These are phyloP conservation scores for Penicillium brevicompactum DNA, from an alignment of 2,329 filamentous ascomycete genomes.

Conservation along the genomic window DNA sequence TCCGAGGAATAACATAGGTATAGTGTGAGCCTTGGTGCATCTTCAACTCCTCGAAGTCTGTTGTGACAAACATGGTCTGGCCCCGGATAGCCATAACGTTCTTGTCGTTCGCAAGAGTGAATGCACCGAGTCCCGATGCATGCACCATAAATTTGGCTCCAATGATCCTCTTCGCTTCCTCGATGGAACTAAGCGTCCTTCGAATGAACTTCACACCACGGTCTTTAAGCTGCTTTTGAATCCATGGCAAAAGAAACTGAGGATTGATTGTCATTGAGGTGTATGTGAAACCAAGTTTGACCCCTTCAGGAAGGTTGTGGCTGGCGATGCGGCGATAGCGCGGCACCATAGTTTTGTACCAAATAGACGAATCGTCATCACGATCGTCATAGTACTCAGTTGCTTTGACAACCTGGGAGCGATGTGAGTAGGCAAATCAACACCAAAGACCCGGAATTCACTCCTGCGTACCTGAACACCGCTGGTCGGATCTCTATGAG, in stretches of 20 bases:
- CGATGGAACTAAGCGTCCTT: conserved; percentile 10
- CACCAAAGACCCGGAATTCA: background rate
- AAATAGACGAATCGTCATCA: conserved; percentile 18
- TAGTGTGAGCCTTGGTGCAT: conserved; percentile 26
- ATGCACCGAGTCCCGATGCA: conserved; percentile 21
- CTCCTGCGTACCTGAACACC: conserved; percentile 16
- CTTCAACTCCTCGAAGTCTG: conserved; percentile 16
- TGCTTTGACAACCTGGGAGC: conserved; percentile 13
- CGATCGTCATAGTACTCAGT: conserved; percentile 22
- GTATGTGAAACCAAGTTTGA: conserved; percentile 17
- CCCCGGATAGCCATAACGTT: conserved; percentile 35
- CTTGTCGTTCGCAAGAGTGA: conserved; percentile 24
- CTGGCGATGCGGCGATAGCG: conserved; percentile 12
- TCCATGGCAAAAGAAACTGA: conserved; percentile 13
- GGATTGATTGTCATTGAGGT: conserved; percentile 20
- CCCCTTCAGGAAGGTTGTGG: conserved; percentile 9
- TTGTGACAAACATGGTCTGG: conserved; percentile 26
- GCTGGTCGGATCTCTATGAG: conserved; percentile 23
- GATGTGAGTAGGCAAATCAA: background rate
- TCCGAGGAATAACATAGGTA: conserved; percentile 25
- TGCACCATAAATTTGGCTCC: conserved; percentile 14
- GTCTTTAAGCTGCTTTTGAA: conserved; percentile 13
- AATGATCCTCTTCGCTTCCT: conserved; percentile 4
- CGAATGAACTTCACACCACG: conserved; percentile 15
- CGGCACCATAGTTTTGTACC: conserved; percentile 22